A percentile compares a stretch with the other conserved stretches of the same genome.
Evolutionary conservation across 805 yeast genomes (phyloP).

Genomic region (Candida palmyrensis): DNA sequence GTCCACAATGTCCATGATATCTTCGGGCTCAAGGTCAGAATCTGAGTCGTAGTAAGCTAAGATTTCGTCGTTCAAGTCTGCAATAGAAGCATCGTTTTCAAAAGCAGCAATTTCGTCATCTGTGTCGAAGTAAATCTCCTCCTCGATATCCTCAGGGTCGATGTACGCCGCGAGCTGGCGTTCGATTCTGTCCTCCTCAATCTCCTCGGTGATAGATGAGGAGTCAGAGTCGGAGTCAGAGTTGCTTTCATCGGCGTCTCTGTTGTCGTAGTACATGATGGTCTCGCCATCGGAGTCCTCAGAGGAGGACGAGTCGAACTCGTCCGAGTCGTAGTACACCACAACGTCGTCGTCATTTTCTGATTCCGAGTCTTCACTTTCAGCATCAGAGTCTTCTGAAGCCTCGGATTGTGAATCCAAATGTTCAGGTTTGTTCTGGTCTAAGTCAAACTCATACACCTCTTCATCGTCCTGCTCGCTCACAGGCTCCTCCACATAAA

Average conservation of each 20-base stretch:
- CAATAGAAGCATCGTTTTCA: slow-evolving; percentile 13
- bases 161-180: slow-evolving; percentile 15
- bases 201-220: slow-evolving; percentile 26
- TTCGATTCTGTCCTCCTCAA: slow-evolving; percentile 22
- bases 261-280: slow-evolving; percentile 7
- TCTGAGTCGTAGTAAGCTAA: slow-evolving; percentile 22
- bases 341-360: slow-evolving; percentile 6
- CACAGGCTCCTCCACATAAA: slow-evolving; percentile 42
- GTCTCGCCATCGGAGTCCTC: slow-evolving; percentile 6
- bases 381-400: neutral
- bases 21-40: slow-evolving; percentile 21
- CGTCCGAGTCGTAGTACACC: slow-evolving; percentile 3
- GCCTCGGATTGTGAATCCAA: too few relatives aligned
- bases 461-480: slow-evolving; percentile 26
- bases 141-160: slow-evolving; percentile 16
- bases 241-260: slow-evolving; percentile 11
- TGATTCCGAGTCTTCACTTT: slow-evolving; percentile 4
- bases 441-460: slow-evolving; percentile 4
- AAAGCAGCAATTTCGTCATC: slow-evolving; percentile 14
- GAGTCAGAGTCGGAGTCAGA: slow-evolving; percentile 16
- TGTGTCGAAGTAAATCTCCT: slow-evolving; percentile 9
- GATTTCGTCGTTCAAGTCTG: slow-evolving; percentile 26
- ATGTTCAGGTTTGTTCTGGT: too few relatives aligned
- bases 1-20: slow-evolving; percentile 29
- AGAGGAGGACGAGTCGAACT: slow-evolving; percentile 4